These are phyloP conservation scores for Colletotrichum lupini DNA, from an alignment of 2,329 filamentous ascomycete genomes.

Conservation along the genomic window DNA sequence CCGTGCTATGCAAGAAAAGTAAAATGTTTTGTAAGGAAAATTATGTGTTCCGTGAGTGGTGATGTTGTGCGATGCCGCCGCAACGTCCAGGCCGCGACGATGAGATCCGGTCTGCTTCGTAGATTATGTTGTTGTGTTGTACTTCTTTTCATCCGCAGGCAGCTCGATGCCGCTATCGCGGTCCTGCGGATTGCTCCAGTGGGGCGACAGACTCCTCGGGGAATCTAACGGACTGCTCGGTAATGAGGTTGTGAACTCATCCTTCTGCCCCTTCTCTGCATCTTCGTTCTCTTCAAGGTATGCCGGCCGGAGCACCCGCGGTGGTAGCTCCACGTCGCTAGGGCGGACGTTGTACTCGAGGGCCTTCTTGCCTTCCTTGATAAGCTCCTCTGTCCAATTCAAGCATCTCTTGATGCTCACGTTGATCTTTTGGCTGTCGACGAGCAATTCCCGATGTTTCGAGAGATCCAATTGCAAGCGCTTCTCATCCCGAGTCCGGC, in stretches of 20 bases:
- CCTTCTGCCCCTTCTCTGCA: constrained; percentile 40
- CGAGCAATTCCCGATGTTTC: constrained; percentile 88
- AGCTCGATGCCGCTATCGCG: constrained; percentile 65
- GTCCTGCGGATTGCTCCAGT: constrained; percentile 45
- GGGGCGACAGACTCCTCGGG: constrained; percentile 24
- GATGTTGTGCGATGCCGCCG: constrained; percentile 35
- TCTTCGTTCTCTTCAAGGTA: constrained; percentile 68
- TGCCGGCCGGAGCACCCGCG: constrained; percentile 75
- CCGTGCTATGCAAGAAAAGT: constrained; percentile 16
- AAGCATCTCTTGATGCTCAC: constrained; percentile 92
- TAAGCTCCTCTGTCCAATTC: constrained; percentile 89
- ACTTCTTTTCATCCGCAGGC: constrained; percentile 46
- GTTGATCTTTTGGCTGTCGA: constrained; percentile 95
- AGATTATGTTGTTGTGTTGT: constrained; percentile 1
- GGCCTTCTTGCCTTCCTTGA: constrained; percentile 88
- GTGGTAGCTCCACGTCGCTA: constrained; percentile 84
- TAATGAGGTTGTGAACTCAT: constrained; percentile 33
- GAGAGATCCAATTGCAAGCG: constrained; percentile 85
- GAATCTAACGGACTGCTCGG: constrained; percentile 20
- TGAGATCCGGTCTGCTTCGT: constrained; percentile 31
- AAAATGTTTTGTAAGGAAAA: neutral
- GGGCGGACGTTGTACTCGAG: constrained; percentile 83
- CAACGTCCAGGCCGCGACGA: constrained; percentile 30
- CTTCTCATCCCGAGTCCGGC: constrained; percentile 82
- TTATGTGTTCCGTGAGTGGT: constrained; percentile 35